Conservation (phyloP, 108 stramenopile species). For the Hondaea fermentalgiana region DNA sequence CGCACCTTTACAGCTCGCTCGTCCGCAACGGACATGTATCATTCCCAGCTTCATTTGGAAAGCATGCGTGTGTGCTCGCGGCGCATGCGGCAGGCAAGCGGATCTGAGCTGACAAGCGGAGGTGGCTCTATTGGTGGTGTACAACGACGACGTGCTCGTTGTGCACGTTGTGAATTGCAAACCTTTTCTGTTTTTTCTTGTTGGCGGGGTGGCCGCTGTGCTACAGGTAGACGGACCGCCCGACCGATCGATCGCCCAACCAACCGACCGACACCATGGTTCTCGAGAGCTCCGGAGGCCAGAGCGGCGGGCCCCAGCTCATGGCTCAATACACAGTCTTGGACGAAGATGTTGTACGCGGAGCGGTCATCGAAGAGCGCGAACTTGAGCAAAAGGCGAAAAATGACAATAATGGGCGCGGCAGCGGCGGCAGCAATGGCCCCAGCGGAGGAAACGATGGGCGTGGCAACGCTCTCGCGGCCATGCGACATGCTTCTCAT, state of each 20-base stretch:
- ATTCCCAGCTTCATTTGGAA: too few relatives aligned
- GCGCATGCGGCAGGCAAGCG: too few relatives aligned
- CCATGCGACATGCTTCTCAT: neutral
- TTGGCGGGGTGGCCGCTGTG: too few relatives aligned
- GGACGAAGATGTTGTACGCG: neutral
- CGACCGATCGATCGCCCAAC: too few relatives aligned
- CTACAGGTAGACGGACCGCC: too few relatives aligned
- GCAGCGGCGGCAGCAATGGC: neutral
- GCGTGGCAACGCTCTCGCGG: neutral
- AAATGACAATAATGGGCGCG: neutral
- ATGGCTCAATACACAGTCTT: neutral
- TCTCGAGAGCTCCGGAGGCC: neutral
- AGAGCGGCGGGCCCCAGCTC: neutral
- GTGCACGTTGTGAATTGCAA: too few relatives aligned
- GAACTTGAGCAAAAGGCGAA: neutral
- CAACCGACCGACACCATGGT: neutral
- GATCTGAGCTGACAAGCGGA: too few relatives aligned
- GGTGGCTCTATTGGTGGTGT: too few relatives aligned
- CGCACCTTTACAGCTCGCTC: neutral
- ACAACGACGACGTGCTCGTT: too few relatives aligned
- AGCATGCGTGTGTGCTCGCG: too few relatives aligned
- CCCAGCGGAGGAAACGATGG: neutral
- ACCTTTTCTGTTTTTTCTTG: too few relatives aligned
- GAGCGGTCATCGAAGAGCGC: neutral
- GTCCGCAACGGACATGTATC: neutral